A percentile compares a stretch with the other conserved stretches of the same genome.
These are phyloP conservation scores for Saposhnikovia divaricata DNA, from an alignment of 129 eudicot species.

Conservation along the genomic window DNA sequence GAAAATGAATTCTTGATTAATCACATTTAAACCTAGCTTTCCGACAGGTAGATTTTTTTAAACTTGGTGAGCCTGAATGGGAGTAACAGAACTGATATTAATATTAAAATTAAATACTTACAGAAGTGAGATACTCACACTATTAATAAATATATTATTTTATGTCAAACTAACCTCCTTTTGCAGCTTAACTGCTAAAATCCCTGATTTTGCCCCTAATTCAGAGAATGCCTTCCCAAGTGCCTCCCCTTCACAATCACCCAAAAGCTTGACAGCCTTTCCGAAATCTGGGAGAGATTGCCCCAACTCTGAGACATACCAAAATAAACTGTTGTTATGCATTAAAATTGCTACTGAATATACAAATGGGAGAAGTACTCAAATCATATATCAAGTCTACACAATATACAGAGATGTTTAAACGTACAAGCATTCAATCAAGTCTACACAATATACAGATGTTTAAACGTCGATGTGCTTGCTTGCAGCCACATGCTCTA, in stretches of 20 bases:
- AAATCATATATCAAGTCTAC: not conserved
- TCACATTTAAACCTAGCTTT: too few species aligned
- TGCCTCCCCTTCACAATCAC: constrained; percentile 81
- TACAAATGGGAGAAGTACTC: not conserved
- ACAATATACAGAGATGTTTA: too few species aligned
- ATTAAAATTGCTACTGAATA: not conserved
- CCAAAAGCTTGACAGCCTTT: constrained; percentile 80
- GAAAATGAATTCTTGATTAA: too few species aligned
- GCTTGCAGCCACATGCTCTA: too few species aligned
- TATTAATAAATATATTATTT: too few species aligned
- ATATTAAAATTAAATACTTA: too few species aligned
- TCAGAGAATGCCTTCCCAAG: constrained; percentile 94
- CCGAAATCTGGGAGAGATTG: constrained; percentile 87
- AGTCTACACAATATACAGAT: too few species aligned
- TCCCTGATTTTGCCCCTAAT: constrained; percentile 77
- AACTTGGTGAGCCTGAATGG: constrained; percentile 69
- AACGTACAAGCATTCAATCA: too few species aligned
- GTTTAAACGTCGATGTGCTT: too few species aligned
- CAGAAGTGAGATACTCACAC: too few species aligned
- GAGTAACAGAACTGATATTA: constrained; percentile 12
- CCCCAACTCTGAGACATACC: constrained; percentile 38
- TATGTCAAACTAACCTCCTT: constrained; percentile 88
- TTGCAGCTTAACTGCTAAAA: constrained; percentile 66
- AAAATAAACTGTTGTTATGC: not conserved
- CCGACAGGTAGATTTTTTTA: too few species aligned